Base-by-base conservation (phyloP, 495 filamentous ascomycete genomes). In the Hypoxylon cercidicola region DNA sequence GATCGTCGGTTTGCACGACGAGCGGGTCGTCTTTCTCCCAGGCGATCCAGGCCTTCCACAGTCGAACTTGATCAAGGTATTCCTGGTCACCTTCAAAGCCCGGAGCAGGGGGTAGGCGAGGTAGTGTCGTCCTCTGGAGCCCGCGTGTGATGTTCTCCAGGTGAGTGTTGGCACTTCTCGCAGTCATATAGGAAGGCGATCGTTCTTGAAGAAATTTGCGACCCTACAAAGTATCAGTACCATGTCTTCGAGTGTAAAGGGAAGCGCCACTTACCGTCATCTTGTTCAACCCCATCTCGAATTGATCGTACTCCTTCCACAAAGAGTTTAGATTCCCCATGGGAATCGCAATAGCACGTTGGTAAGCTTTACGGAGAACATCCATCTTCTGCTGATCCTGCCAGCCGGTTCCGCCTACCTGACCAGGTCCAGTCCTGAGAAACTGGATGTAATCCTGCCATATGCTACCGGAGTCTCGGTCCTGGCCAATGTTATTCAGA, bases 371-470 rank as follows among this genome's bases (percentile, higher is more conserved):
- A 19, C 95, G 87, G 18, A 99, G 78, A 60, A 88, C 75, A 66
- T 99, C 95, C 92, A 96, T 96, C 82, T 99, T 99, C 70, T 98
- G 95, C 74, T 92, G 89, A 70, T 97, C 95, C 72, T 98, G 92
- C 95, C 95, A 99, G 15, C 85, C 87, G 52, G 83, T 87, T 35
- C 95, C 96, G 30, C 93, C 93, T 41, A 93, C 81, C 39, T 82
- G 86, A 10, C 96, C 96, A 8, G 96, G 95, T 0, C 89, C 90
- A 48, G 84, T 88, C 66, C 91, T 91, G 70, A 98, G 83, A 66
- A 99, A 97, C 52, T 93, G 85, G 49, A 98, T 85, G 68, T 98
- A 97, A 40, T 98, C 96, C 45, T 86, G 83, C 95, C 95, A 99
- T 55, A 99, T 89, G 34, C 82, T 85, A 7, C 93, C 93, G n/a